Base-by-base conservation (phyloP, 2,329 filamentous ascomycete genomes). In the Pseudogymnoascus sp. region DNA sequence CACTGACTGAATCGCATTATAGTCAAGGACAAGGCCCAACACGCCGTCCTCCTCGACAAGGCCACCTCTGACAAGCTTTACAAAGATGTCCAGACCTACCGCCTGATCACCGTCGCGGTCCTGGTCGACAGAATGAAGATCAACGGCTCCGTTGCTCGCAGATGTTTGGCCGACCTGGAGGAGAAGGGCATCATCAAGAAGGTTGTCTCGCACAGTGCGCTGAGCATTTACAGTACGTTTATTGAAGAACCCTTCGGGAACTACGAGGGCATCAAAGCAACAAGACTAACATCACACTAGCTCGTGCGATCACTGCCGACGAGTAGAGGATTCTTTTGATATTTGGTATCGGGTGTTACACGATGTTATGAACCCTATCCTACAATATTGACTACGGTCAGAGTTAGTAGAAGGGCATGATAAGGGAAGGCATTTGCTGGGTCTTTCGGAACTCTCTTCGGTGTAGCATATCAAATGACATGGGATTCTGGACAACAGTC, bases 21-120 rank as follows among this genome's bases (percentile, higher is more conserved):
- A 92, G 94, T 99, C 85, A 99, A 99, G 94, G 94, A 99, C 88
- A 99, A 99, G 92, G 93, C 94, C 82, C 90, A 97, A 81, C 94
- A 99, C 87, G 91, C 90, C 80, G 94, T 99, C 81, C 85, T 97
- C 77, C 91, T 99, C 82, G 94, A 99, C 86, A 99, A 99, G 88
- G 78, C 84, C 81, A 96, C 89, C 77, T 90, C 89, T 72, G 94
- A 99, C 83, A 96, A 95, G 86, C 92, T 99, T 80, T 90, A 96
- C 86, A 99, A 99, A 86, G 94, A 99, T 87, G 95, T 99, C 75
- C 94, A 97, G 82, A 97, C 94, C 69, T 99, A 97, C 90, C 92
- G 94, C 77, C 92, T 99, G 80, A 92, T 99, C 83, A 97, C 94
- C 77, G 90, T 97, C 75, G 92, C 94, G 75, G 93, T 91, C 74